These are phyloP conservation scores for Monosporascus sp. DNA, from an alignment of 2,329 filamentous ascomycete species.

Conservation along the genomic window DNA sequence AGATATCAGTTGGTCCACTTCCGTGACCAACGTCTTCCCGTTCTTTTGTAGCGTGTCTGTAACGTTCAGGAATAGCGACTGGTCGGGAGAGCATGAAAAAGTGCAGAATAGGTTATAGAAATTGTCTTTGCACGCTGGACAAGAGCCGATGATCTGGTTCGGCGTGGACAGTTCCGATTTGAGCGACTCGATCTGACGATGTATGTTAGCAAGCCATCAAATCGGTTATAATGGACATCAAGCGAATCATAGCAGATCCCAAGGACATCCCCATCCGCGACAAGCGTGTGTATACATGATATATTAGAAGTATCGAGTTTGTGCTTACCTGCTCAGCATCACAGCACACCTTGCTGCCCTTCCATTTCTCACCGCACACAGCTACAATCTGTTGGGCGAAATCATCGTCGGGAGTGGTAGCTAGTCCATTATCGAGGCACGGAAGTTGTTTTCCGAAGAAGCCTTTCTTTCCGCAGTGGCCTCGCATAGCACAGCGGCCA, in stretches of 20 bases:
- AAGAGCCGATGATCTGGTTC: constrained; percentile 83
- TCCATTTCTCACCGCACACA: constrained; percentile 86
- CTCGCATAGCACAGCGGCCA: constrained; percentile 84
- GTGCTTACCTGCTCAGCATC: constrained; percentile 63
- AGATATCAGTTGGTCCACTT: constrained; percentile 85
- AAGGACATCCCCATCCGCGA: no score
- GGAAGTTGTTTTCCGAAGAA: constrained; percentile 88
- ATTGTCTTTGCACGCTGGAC: constrained; percentile 95
- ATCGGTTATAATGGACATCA: neutral
- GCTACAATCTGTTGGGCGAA: constrained; percentile 73
- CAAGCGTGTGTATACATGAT: neutral
- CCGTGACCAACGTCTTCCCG: constrained; percentile 62
- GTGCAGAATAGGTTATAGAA: constrained; percentile 98
- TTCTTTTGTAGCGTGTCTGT: constrained; percentile 64
- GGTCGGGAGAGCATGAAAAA: constrained; percentile 95
- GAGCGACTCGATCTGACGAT: constrained; percentile 64
- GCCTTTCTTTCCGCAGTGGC: constrained; percentile 84
- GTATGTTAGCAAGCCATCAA: constrained; percentile 9
- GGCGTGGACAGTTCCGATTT: constrained; percentile 81
- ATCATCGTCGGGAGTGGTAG: constrained; percentile 65
- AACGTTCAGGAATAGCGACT: constrained; percentile 92
- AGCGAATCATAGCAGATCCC: no score
- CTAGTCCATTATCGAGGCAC: constrained; percentile 84
- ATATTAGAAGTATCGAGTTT: neutral
- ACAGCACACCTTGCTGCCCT: constrained; percentile 79